Evolutionary conservation across 2,329 filamentous ascomycete species (phyloP).

Genomic region (Dactylellina cionopaga): DNA sequence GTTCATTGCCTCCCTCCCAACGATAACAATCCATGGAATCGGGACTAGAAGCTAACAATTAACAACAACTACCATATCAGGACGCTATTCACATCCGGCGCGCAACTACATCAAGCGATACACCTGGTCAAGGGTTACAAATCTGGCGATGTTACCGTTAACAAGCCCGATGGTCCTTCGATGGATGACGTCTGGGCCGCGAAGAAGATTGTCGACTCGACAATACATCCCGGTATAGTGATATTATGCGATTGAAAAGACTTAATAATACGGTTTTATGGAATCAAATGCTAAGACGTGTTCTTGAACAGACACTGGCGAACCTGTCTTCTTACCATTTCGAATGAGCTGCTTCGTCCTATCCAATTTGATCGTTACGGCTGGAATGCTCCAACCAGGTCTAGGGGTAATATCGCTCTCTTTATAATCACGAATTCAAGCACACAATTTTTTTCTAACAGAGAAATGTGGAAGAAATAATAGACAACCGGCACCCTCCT

Average conservation of each 20-base stretch:
- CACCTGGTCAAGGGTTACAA: slow-evolving; percentile 84
- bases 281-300: slow-evolving; percentile 44
- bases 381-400: slow-evolving; percentile 93
- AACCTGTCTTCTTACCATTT: slow-evolving; percentile 91
- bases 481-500: slow-evolving; percentile 74
- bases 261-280: too few relatives aligned
- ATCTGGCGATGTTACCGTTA: slow-evolving; percentile 77
- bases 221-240: slow-evolving; percentile 91
- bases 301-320: slow-evolving; percentile 77
- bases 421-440: background rate
- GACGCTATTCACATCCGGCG: slow-evolving; percentile 81
- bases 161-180: slow-evolving; percentile 73
- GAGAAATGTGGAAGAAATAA: background rate
- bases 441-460: too few relatives aligned
- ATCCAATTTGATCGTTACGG: slow-evolving; percentile 92
- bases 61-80: slow-evolving; percentile 65
- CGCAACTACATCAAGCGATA: slow-evolving; percentile 87
- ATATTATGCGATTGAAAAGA: too few relatives aligned
- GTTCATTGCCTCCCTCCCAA: slow-evolving; percentile 64
- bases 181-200: slow-evolving; percentile 79
- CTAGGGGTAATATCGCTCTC: slow-evolving; percentile 68
- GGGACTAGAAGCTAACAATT: slow-evolving; percentile 51
- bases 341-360: slow-evolving; percentile 97
- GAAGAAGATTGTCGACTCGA: slow-evolving; percentile 97
- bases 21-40: background rate